These are phyloP conservation scores for Cadophora malorum DNA, from an alignment of 2,329 filamentous ascomycete genomes.

Conservation along the genomic window DNA sequence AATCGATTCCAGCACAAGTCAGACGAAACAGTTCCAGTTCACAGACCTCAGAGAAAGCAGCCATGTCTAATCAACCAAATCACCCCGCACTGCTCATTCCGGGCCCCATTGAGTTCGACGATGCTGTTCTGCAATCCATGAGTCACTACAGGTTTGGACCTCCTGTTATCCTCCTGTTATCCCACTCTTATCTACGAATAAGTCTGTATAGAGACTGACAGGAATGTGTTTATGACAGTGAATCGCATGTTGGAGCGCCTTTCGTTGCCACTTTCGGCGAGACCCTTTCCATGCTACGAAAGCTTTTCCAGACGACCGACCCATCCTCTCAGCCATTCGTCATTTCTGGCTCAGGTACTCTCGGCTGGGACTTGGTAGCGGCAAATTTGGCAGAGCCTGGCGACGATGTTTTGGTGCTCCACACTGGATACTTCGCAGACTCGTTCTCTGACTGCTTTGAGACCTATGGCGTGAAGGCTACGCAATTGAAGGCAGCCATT, in stretches of 20 bases:
- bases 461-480: constrained; percentile 89
- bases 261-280: constrained; percentile 95
- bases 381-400: constrained; percentile 89
- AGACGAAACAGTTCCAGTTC: constrained; percentile 34
- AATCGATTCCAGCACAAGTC: constrained; percentile 32
- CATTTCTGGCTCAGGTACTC: constrained; percentile 90
- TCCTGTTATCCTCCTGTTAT: background rate
- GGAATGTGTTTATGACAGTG: constrained; percentile 56
- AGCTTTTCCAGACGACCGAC: constrained; percentile 91
- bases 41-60: constrained; percentile 32
- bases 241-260: constrained; percentile 88
- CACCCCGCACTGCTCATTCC: constrained; percentile 88
- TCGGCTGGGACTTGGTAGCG: constrained; percentile 97
- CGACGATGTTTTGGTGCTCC: constrained; percentile 89
- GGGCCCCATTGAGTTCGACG: constrained; percentile 97
- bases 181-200: background rate
- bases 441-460: constrained; percentile 91
- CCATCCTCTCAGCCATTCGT: constrained; percentile 87
- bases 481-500: constrained; percentile 87
- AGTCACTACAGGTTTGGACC: constrained; percentile 80
- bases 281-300: constrained; percentile 83
- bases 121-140: constrained; percentile 95
- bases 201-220: constrained; percentile 30
- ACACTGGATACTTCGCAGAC: constrained; percentile 97
- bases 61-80: constrained; percentile 66